Evolutionary conservation across 495 filamentous ascomycete species (phyloP), one percentile per base, ranked within the genome.

Genomic region (Xylaria castorea): DNA sequence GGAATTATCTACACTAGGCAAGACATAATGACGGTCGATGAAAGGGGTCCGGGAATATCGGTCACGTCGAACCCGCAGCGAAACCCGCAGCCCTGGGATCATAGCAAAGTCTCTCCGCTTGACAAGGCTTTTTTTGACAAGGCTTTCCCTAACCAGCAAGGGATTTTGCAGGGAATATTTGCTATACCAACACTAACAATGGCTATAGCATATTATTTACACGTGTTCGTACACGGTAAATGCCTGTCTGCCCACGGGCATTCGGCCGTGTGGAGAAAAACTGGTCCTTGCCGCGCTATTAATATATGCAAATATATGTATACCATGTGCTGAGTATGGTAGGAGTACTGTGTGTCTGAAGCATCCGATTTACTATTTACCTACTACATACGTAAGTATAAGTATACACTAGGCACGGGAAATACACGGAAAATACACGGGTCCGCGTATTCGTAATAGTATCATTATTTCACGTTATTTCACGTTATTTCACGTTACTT

Each of bases 31-130:
- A 32, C 40, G 44, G 18, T 66, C 8, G 64, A 36, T 53, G 46
- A 53, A 57, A 57, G 50, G 50, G 36, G 20, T 1, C 30, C 51
- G 55, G 68, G 44, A 50, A 30, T 18, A 42, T 62, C 67, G 42
- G 58, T n/a, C 22, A 32, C 14, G 32, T 25, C 42, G 69, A 71
- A 58, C 34, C 57, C 60, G 30, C 25, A 71, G 57, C 42, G 32
- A 60, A 71, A 58, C 34, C 57, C 60, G 30, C 25, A 71, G 57
- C 42, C 27, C 60, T 64, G 46, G 48, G 57, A 68, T 68, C 61
- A 34, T 44, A 57, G 38, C 50, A 68, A 40, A 57, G 36, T 20
- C 48, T 68, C 34, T 32, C 66, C 36, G 32, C 20, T 42, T 30
- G 66, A 68, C 66, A 68, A 44, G 66, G 36, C 66, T 12, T n/a